Percentiles rank a stretch among this genome's conserved stretches.
These are phyloP conservation scores for Diplotaxis tenuifolia DNA, from an alignment of 345 rosid genomes.

Conservation along the genomic window DNA sequence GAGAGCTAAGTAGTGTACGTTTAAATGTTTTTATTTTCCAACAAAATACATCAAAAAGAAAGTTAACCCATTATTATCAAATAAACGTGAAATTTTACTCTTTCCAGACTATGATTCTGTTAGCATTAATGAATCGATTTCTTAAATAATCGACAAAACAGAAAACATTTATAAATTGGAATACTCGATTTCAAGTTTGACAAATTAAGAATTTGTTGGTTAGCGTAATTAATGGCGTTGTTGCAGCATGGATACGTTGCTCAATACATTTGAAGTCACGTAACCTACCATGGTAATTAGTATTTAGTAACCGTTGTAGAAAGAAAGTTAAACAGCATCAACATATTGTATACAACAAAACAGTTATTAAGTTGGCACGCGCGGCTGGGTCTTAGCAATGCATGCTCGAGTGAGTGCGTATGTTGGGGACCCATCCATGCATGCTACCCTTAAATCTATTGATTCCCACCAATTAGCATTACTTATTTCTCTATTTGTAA, in stretches of 20 bases:
- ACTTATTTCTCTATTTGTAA: not conserved
- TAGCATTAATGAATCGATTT: not conserved
- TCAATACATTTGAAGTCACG: not conserved
- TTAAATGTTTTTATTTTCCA: not conserved
- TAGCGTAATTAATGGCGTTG: not conserved
- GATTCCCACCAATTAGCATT: slow-evolving; percentile 24
- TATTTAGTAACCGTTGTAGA: not conserved
- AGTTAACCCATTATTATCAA: not conserved
- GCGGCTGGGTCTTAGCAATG: slow-evolving; percentile 30
- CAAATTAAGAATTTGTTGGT: not conserved
- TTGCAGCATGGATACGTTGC: not conserved
- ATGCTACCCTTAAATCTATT: slow-evolving; percentile 26
- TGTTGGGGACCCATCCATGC: slow-evolving; percentile 35
- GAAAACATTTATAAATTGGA: not conserved
- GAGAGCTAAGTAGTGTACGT: not conserved
- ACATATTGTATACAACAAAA: not conserved
- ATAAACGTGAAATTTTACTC: too few relatives aligned
- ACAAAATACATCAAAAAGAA: not conserved
- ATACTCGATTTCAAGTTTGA: not conserved
- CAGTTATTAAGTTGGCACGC: slow-evolving; percentile 22
- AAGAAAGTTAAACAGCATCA: not conserved
- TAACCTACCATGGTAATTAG: not conserved
- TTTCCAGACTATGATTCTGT: not conserved
- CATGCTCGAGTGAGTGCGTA: slow-evolving; percentile 39
- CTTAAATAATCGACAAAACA: not conserved